Conservation (phyloP, 1,284 basidiomycete genomes). For the Vanrija humicola region DNA sequence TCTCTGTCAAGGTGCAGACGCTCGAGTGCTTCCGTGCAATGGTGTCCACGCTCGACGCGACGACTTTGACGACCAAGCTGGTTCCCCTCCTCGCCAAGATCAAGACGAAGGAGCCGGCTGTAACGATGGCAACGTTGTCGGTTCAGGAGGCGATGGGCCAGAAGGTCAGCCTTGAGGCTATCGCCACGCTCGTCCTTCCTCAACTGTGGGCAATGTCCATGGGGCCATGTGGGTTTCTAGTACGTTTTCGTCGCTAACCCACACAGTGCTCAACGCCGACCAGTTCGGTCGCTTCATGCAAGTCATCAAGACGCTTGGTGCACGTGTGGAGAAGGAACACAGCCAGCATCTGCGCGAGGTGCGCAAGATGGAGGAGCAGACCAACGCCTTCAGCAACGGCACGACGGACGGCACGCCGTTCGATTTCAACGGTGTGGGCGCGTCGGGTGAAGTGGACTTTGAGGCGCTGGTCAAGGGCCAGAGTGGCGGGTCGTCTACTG, state of each 20-base stretch:
- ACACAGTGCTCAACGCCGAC: slow-evolving; percentile 72
- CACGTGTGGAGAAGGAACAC: slow-evolving; percentile 48
- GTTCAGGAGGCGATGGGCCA: slow-evolving; percentile 96
- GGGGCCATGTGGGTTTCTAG: slow-evolving; percentile 67
- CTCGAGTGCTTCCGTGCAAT: slow-evolving; percentile 83
- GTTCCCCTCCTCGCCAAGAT: slow-evolving; percentile 92
- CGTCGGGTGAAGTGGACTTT: slow-evolving; percentile 45
- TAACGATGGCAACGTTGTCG: slow-evolving; percentile 88
- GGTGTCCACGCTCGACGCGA: slow-evolving; percentile 89
- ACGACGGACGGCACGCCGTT: slow-evolving; percentile 18
- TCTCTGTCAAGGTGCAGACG: slow-evolving; percentile 85
- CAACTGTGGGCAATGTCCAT: slow-evolving; percentile 96
- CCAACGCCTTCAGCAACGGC: slow-evolving; percentile 23
- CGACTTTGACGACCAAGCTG: slow-evolving; percentile 87
- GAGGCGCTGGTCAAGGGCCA: slow-evolving; percentile 46
- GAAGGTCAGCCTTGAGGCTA: slow-evolving; percentile 91
- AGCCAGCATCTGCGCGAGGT: slow-evolving; percentile 47
- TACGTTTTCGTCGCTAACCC: slow-evolving; percentile 9
- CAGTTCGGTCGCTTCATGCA: slow-evolving; percentile 90
- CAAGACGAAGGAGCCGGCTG: slow-evolving; percentile 88
- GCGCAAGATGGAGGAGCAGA: slow-evolving; percentile 45
- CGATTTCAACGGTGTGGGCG: slow-evolving; percentile 21
- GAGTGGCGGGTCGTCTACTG: background rate
- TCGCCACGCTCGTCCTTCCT: slow-evolving; percentile 86
- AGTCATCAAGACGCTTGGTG: slow-evolving; percentile 47